Evolutionary conservation across 257 asterid species (phyloP).

Genomic region (Nicotiana tabacum): DNA sequence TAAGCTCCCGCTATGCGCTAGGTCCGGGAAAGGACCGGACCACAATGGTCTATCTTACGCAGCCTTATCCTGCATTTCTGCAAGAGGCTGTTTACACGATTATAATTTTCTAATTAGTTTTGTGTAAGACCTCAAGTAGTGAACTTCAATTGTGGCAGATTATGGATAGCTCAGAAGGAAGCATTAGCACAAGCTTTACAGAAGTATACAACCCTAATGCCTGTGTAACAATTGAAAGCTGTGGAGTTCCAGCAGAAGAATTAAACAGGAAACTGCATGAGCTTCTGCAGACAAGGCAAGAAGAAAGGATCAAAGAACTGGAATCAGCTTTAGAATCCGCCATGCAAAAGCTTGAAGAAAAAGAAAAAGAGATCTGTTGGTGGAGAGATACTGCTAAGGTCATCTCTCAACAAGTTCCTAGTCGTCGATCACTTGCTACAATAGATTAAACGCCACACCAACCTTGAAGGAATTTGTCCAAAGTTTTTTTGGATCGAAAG

Average conservation of each 20-base stretch:
- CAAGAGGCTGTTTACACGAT: too few species aligned
- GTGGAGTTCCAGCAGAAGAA: slow-evolving; percentile 53
- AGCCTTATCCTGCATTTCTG: too few species aligned
- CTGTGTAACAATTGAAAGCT: slow-evolving; percentile 12
- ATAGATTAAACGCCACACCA: not conserved
- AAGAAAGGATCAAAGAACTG: slow-evolving; percentile 55
- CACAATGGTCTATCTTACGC: too few species aligned
- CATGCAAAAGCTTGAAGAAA: slow-evolving; percentile 39
- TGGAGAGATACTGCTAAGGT: slow-evolving; percentile 63
- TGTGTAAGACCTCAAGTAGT: not conserved
- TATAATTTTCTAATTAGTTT: not conserved
- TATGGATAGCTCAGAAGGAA: slow-evolving; percentile 24
- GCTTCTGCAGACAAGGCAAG: slow-evolving; percentile 48
- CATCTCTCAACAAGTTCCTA: slow-evolving; percentile 35
- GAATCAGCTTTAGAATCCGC: slow-evolving; percentile 53
- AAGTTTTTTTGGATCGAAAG: not conserved
- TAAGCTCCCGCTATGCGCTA: too few species aligned
- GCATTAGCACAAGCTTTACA: slow-evolving; percentile 18
- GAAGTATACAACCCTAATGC: slow-evolving; percentile 18
- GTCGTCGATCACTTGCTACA: slow-evolving; percentile 16
- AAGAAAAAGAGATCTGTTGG: slow-evolving; percentile 47
- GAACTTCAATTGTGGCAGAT: slow-evolving; percentile 24
- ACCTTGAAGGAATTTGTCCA: not conserved
- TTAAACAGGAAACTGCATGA: slow-evolving; percentile 54
- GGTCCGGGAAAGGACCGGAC: too few species aligned